Conservation (phyloP, 352 stramenopile species). For the Globisporangium nodosum region DNA sequence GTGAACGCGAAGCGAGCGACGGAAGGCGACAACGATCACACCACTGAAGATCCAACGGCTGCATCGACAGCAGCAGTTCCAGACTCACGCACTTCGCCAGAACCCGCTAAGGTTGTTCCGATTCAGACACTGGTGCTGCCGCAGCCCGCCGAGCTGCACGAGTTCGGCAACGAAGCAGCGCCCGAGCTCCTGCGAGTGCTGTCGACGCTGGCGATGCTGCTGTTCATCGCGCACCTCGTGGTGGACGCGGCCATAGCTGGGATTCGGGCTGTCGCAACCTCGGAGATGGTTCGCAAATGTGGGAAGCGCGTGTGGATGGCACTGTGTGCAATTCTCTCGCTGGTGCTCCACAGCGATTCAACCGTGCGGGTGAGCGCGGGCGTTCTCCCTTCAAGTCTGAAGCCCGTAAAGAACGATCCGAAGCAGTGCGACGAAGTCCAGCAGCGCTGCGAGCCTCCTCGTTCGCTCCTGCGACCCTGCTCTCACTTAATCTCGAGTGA, state of each 20-base stretch:
- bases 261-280: slow-evolving; percentile 3
- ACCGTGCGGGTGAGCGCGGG: not conserved
- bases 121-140: not conserved
- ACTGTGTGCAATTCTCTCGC: not conserved
- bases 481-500: not conserved
- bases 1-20: too few species aligned
- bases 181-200: slow-evolving; percentile 11
- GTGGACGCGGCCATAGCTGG: slow-evolving; percentile 17
- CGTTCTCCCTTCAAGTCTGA: not conserved
- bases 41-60: too few species aligned
- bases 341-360: slow-evolving; percentile 9
- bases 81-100: too few species aligned
- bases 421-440: not conserved
- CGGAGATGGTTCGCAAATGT: not conserved
- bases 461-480: not conserved
- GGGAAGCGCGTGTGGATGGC: not conserved
- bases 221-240: slow-evolving; percentile 21
- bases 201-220: slow-evolving; percentile 16
- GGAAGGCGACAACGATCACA: too few species aligned
- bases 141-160: slow-evolving; percentile 5
- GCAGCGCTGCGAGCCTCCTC: not conserved
- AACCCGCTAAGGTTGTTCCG: too few species aligned
- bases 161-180: not conserved
- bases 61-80: too few species aligned
- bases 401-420: not conserved